Conservation (phyloP, 495 filamentous ascomycete species). For the Penicillium silybi region DNA sequence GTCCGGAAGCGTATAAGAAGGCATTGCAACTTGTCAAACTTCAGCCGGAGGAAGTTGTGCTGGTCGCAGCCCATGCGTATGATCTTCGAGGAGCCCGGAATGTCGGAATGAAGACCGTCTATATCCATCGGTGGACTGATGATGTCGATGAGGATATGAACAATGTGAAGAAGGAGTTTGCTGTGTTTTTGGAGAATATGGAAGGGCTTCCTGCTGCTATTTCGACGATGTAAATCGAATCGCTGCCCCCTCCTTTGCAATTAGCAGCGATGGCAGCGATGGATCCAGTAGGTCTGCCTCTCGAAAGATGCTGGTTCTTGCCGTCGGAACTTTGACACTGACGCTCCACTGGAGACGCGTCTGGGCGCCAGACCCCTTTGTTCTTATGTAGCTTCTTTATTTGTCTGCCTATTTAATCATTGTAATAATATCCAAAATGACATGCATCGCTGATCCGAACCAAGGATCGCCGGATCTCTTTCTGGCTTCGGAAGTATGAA, state of each 20-base stretch:
- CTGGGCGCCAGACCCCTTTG: background rate
- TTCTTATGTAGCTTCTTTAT: background rate
- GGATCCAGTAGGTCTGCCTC: no score
- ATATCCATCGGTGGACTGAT: slow-evolving; percentile 52
- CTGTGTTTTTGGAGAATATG: slow-evolving; percentile 46
- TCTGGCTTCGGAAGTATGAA: slow-evolving; percentile 15
- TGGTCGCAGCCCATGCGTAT: slow-evolving; percentile 54
- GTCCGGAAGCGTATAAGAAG: slow-evolving; percentile 25
- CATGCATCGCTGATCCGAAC: background rate
- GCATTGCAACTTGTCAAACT: background rate
- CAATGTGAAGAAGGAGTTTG: slow-evolving; percentile 39
- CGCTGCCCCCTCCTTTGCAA: no score
- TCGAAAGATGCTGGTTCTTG: no score
- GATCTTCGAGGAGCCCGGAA: slow-evolving; percentile 44
- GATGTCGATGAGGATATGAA: slow-evolving; percentile 50
- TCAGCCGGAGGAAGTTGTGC: slow-evolving; percentile 32
- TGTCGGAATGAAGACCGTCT: slow-evolving; percentile 47
- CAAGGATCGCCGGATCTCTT: slow-evolving; percentile 6
- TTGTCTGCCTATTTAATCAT: background rate
- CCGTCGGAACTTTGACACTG: background rate
- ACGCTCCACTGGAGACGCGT: background rate
- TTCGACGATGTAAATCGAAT: background rate
- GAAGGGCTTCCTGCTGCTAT: slow-evolving; percentile 20
- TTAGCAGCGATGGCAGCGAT: no score
- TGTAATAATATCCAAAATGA: background rate